phyloP scores from a whole-genome alignment of 257 asterid species.

The Rhazya stricta region DNA sequence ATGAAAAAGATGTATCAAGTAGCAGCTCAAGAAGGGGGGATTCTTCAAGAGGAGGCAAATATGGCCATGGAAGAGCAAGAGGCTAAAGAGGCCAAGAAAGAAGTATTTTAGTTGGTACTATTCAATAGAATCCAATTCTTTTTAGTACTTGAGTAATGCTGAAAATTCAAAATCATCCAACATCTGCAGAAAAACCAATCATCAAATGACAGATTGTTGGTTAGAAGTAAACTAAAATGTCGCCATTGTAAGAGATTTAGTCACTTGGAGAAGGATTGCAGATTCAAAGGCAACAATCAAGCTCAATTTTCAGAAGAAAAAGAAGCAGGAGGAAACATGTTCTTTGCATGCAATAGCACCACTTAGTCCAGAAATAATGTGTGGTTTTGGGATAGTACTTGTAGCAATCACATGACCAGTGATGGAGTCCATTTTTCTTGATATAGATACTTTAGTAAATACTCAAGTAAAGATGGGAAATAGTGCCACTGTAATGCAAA shows the following conservation, averaged over 20 bases:
- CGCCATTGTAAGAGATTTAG: neutral
- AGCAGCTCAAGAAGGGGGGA: neutral
- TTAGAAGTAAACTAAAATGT: neutral
- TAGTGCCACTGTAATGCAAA: neutral
- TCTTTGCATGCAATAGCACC: neutral
- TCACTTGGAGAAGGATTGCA: neutral
- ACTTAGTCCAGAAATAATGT: no score
- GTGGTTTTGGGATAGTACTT: neutral
- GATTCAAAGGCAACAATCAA: neutral
- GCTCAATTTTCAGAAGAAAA: neutral
- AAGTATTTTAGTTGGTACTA: neutral
- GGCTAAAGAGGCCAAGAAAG: neutral
- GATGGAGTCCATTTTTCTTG: neutral
- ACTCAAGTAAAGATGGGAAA: neutral
- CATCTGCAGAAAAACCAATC: neutral
- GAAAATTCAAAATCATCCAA: neutral
- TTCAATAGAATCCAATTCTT: no score
- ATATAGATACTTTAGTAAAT: neutral
- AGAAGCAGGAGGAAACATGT: neutral
- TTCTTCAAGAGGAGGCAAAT: no score
- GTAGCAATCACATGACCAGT: neutral
- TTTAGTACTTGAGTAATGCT: no score
- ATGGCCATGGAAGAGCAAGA: neutral
- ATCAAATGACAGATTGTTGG: neutral
- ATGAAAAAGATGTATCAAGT: neutral